phyloP scores from a whole-genome alignment of 116 monocot genomes.

The Trichopus zeylanicus region DNA sequence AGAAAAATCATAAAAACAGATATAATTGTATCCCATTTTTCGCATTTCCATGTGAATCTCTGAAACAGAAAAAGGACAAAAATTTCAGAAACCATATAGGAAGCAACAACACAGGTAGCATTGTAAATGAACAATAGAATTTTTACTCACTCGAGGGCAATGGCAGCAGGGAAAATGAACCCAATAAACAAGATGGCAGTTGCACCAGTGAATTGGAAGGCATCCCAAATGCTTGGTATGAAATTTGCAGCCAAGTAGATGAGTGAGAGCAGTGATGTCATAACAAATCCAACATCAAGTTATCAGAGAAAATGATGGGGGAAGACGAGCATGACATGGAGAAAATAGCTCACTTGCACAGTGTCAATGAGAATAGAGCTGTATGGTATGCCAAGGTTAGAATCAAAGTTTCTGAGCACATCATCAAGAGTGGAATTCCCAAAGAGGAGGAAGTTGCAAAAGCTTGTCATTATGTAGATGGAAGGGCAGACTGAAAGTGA shows the following conservation, averaged over 20 bases:
- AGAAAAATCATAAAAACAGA: conserved; percentile 60
- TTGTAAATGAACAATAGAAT: no score
- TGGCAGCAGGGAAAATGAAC: conserved; percentile 69
- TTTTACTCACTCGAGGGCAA: conserved; percentile 35
- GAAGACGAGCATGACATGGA: conserved; percentile 80
- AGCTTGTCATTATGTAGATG: conserved; percentile 55
- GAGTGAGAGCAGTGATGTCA: conserved; percentile 19
- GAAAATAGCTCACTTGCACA: conserved; percentile 58
- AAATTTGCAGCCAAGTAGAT: conserved; percentile 51
- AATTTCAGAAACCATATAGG: neutral
- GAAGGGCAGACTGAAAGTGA: conserved; percentile 51
- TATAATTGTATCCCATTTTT: conserved; percentile 40
- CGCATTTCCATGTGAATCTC: conserved; percentile 45
- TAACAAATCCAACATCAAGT: conserved; percentile 37
- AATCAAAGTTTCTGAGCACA: conserved; percentile 64
- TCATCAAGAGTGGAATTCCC: conserved; percentile 66
- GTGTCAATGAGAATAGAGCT: conserved; percentile 38
- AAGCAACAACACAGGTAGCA: neutral
- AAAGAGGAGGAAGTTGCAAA: conserved; percentile 66
- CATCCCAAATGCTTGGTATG: conserved; percentile 83
- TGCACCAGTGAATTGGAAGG: conserved; percentile 75
- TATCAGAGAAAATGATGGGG: conserved; percentile 61
- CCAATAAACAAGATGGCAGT: conserved; percentile 70
- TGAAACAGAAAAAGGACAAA: conserved; percentile 3
- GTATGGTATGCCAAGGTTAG: conserved; percentile 53